These are phyloP conservation scores for Lachnellula suecica DNA, from an alignment of 2,329 filamentous ascomycete genomes.

Conservation along the genomic window DNA sequence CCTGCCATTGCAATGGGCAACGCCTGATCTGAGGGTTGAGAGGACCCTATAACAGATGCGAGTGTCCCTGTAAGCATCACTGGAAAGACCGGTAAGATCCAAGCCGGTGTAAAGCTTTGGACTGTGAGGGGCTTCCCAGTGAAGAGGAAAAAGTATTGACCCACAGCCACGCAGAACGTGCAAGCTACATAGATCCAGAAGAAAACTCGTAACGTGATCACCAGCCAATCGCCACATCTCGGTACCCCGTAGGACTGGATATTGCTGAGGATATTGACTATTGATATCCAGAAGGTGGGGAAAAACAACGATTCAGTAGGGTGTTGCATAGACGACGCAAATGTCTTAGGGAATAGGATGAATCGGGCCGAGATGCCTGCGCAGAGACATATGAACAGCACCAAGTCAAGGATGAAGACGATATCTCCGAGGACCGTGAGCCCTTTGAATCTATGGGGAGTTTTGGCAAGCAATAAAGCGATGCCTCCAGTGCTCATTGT, in stretches of 20 bases:
- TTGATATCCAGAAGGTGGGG: conserved; percentile 67
- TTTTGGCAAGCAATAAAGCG: conserved; percentile 60
- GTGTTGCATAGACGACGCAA: conserved; percentile 59
- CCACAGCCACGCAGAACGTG: conserved; percentile 59
- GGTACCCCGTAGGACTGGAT: conserved; percentile 65
- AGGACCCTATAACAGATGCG: conserved; percentile 61
- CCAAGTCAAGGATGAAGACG: conserved; percentile 68
- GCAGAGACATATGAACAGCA: conserved; percentile 60
- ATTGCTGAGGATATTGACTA: conserved; percentile 67
- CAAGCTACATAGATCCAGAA: conserved; percentile 69
- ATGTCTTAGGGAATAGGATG: conserved; percentile 52
- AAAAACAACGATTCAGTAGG: conserved; percentile 70
- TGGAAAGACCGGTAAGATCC: conserved; percentile 74
- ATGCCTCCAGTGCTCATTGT: conserved; percentile 76
- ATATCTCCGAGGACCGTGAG: conserved; percentile 63
- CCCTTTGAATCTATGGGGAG: conserved; percentile 64
- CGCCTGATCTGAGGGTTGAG: conserved; percentile 55
- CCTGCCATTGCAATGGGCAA: conserved; percentile 65
- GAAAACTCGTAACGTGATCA: conserved; percentile 57
- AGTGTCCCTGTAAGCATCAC: conserved; percentile 73
- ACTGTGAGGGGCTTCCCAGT: conserved; percentile 49
- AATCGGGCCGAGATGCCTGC: conserved; percentile 60
- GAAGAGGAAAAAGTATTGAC: conserved; percentile 69
- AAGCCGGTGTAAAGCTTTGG: conserved; percentile 70
- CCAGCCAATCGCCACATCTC: conserved; percentile 50